Base-by-base conservation (phyloP, 345 rosid genomes). In the Aquilaria sinensis region DNA sequence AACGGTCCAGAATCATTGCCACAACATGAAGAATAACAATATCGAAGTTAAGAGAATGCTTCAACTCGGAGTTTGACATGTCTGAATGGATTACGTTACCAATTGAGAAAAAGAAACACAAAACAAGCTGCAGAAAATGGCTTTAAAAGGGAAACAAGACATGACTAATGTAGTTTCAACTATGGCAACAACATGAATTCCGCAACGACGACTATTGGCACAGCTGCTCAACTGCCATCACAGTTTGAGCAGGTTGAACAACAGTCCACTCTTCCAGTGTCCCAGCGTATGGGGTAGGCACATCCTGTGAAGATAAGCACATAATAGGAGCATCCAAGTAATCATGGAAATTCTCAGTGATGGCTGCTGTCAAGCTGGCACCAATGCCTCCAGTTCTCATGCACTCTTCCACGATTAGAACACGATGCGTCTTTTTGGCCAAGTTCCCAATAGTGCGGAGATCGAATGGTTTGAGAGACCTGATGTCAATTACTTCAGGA, bases 341-440 rank as follows among this genome's bases (percentile, higher is more conserved):
- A 71, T 93, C 98, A 9, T 84, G 79, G 80, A 93, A 90, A 68
- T 93, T 90, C 79, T 93, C 97, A 0, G 69, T 87, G 62, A 93
- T 90, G 23, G 97, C 94, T 0, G 96, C 92, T 0, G 92, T 90
- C 74, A 93, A 78, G 78, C 94, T 93, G 53, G 98, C 96, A 9
- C 98, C 98, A 52, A 93, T 87, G 57, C 98, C 97, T 0, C 98
- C 98, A 2, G 96, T 90, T 71, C 94, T 79, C 98, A 90, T 90
- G 87, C 96, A 86, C 73, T 93, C 96, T 82, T 93, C 98, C 57
- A 93, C 98, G 3, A 88, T 90, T 78, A 93, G 72, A 46, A 93
- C 97, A 0, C 92, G 75, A 63, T 87, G 97, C 2, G 98, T 93
- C 72, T 93, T 93, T 83, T 93, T 93, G 62, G 87, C 82, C 0